Base-by-base conservation (phyloP, 129 eudicot species). In the Escallonia herrerae region DNA sequence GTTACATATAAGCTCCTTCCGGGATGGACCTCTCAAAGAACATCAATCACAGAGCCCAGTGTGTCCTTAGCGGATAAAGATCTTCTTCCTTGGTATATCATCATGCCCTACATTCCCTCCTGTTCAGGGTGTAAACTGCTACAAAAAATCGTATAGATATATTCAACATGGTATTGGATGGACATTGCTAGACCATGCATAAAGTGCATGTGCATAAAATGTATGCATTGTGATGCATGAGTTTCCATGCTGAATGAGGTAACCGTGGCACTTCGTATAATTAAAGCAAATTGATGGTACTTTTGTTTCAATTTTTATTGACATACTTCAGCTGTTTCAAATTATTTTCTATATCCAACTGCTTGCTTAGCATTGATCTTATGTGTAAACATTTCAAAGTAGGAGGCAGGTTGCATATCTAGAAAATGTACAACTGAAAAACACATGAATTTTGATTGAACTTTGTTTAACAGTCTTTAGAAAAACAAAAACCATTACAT, bases 11-110 rank as follows among this genome's bases (percentile, higher is more conserved):
- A 61, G 12, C 58, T 46, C 50, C 49, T 33, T 2, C 37, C 4
- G 46, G 45, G 44, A 4, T 60, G 64, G 61, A 66, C 61, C 60
- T 51, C 40, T 8, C 43, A 66, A 6, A 53, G 53, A 66, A 61
- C 62, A 72, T 38, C 37, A 33, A 7, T 11, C 62, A 5, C 2
- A 57, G 3, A 5, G 12, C 56, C 15, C 43, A 2, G 6, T 50
- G 5, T 37, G 3, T 57, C 43, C 42, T 8, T 39, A 60, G 9
- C 3, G 59, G 42, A 60, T 33, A 40, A 39, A 58, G 11, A 64
- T 64, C 60, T 46, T 64, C 43, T 7, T 72, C n/a, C 43, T 42
- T 43, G 61, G 39, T 47, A 63, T 47, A 3, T 59, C 49, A 47
- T 64, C 44, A 2, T 42, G 58, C 60, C 46, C 45, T 13, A 70